These are phyloP conservation scores for Asterella californica DNA, from an alignment of 225 moss, liverwort and hornwort genomes.

Conservation along the genomic window DNA sequence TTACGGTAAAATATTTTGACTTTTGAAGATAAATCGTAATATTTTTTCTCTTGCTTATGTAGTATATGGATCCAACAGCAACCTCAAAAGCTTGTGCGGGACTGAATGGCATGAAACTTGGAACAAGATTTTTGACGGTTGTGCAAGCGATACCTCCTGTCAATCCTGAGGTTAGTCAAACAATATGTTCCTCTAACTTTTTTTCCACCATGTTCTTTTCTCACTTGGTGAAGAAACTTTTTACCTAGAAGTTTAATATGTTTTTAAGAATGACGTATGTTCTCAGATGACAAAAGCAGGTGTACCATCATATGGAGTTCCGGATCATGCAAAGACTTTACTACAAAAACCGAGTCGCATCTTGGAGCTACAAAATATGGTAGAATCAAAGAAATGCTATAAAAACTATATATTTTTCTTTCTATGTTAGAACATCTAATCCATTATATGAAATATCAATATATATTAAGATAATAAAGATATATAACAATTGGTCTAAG, in stretches of 20 bases:
- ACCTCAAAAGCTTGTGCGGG: constrained; percentile 70
- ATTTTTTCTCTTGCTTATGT: constrained; percentile 9
- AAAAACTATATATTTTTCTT: background rate
- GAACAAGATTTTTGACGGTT: constrained; percentile 51
- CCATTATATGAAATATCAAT: too few species aligned
- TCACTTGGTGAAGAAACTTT: too few species aligned
- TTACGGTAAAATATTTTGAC: too few species aligned
- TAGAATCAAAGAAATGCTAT: constrained; percentile 10
- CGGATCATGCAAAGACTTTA: constrained; percentile 53
- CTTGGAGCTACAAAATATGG: constrained; percentile 64
- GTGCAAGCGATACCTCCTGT: constrained; percentile 62
- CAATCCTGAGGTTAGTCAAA: constrained; percentile 36
- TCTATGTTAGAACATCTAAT: background rate
- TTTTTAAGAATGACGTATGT: background rate
- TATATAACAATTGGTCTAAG: too few species aligned
- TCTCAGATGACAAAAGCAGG: constrained; percentile 36
- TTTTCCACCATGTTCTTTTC: too few species aligned
- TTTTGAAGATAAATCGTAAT: background rate
- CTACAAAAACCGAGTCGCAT: constrained; percentile 63
- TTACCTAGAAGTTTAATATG: background rate
- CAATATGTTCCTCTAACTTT: background rate
- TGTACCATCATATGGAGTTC: constrained; percentile 67
- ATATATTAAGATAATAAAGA: too few species aligned
- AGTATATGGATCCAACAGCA: constrained; percentile 73
- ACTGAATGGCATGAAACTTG: constrained; percentile 79